Evolutionary conservation across 1,284 basidiomycete genomes (phyloP), one percentile per base, ranked within the genome.

Genomic region (Fomitopsis betulina): DNA sequence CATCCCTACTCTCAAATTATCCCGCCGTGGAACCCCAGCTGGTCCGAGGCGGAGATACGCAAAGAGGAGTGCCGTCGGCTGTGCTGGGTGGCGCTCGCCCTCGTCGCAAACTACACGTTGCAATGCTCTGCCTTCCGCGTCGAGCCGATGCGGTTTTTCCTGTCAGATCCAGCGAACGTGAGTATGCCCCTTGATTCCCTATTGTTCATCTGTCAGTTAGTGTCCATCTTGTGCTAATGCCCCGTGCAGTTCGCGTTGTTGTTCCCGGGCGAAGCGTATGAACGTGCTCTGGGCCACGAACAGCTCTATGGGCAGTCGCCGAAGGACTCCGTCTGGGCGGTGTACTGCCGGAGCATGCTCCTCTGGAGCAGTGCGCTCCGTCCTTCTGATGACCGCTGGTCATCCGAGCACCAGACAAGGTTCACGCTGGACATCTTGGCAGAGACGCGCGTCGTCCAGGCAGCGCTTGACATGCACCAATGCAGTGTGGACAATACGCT

Each of bases 311-410:
- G 76, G 65, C 58, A 70, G 53, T 84, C 84, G 13, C 78, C 85
- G 12, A 89, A 89, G 68, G 86, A 91, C 62, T 85, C 85, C 9
- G 76, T 91, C 3, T 91, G 88, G 87, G 89, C 87, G 0, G 75
- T 92, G 35, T 89, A 89, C 66, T 89, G 86, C 72, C 84, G 89
- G 53, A 83, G 83, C 67, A 87, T 91, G 86, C 77, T 92, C 12
- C 75, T 91, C 1, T 90, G 87, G 85, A 87, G 82, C 66, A 86
- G 83, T 65, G 86, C 83, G 64, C 76, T 79, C 59, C 79, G 79
- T 23, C 75, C 85, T 54, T 71, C 79, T 59, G 72, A 75, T 55
- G 73, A 73, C 19, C 63, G 70, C 0, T 74, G 76, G 62, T 66
- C 73, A 15, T 76, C 76, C 17, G 78, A 84, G 38, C 79, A 83